Evolutionary conservation across 192 early-diverging fungal genomes (phyloP).

Genomic region (Backusella tuberculispora): DNA sequence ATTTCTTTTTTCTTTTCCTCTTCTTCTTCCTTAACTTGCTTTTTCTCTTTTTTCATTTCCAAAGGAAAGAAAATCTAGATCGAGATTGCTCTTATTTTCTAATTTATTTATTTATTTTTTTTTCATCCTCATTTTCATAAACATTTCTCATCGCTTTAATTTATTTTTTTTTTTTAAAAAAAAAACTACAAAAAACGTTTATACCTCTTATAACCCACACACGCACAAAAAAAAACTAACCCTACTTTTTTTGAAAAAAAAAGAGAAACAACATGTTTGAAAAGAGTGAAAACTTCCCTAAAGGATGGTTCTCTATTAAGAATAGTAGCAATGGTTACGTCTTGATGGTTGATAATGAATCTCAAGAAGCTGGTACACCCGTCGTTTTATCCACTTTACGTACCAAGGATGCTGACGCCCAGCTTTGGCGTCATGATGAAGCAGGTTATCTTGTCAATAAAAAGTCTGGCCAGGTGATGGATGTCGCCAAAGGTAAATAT

Average conservation of each 20-base stretch:
- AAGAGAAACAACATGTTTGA: constrained; percentile 16
- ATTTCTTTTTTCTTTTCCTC: not conserved
- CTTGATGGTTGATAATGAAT: constrained; percentile 27
- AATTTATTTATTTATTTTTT: constrained; percentile 17
- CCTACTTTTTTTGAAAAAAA: not conserved
- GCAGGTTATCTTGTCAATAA: constrained; percentile 34
- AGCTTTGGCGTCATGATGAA: constrained; percentile 32
- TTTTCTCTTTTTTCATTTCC: constrained; percentile 7
- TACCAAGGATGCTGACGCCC: constrained; percentile 29
- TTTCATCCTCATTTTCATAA: not conserved
- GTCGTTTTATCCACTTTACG: constrained; percentile 33
- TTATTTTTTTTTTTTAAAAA: constrained; percentile 3
- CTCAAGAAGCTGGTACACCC: constrained; percentile 25
- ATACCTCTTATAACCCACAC: constrained; percentile 11
- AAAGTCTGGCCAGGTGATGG: constrained; percentile 38
- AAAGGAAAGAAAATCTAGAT: constrained; percentile 16
- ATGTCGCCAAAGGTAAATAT: constrained; percentile 31
- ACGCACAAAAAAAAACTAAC: not conserved
- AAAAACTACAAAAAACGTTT: not conserved
- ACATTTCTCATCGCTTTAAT: not conserved
- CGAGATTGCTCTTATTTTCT: constrained; percentile 2
- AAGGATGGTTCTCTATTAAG: constrained; percentile 45
- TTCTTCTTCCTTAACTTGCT: constrained; percentile 6
- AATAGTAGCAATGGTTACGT: constrained; percentile 35
- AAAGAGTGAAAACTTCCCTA: constrained; percentile 34